phyloP scores from a whole-genome alignment of 495 filamentous ascomycete genomes.

The Immersiella caudata region DNA sequence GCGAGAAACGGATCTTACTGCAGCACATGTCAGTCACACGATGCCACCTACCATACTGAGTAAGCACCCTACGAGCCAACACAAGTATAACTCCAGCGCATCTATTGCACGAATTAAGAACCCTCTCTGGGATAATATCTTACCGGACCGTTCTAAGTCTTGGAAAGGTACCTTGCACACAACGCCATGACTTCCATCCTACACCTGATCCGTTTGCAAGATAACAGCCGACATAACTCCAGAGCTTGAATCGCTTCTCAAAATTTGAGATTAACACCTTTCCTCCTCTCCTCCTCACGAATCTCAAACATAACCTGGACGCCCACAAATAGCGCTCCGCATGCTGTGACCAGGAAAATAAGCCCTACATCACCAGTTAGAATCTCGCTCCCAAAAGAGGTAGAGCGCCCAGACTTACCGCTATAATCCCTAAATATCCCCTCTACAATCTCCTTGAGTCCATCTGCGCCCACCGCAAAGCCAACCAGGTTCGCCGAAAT shows the following conservation, averaged over 20 bases:
- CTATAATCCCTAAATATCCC: conserved; percentile 74
- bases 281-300: conserved; percentile 76
- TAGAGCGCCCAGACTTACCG: conserved; percentile 48
- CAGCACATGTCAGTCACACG: background rate
- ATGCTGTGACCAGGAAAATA: conserved; percentile 71
- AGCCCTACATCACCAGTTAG: conserved; percentile 51
- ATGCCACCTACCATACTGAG: background rate
- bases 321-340: conserved; percentile 74
- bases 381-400: background rate
- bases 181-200: background rate
- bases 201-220: background rate
- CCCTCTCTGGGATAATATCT: background rate
- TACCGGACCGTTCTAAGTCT: background rate
- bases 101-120: background rate
- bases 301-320: conserved; percentile 97
- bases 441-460: conserved; percentile 71
- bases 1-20: background rate
- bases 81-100: background rate
- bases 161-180: background rate
- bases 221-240: background rate
- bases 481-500: conserved; percentile 93
- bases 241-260: background rate
- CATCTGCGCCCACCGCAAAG: conserved; percentile 90
- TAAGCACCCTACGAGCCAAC: background rate
- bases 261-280: conserved; percentile 83